These are phyloP conservation scores for Meyerozyma sp. DNA, from an alignment of 1,139 yeast species.

Conservation along the genomic window DNA sequence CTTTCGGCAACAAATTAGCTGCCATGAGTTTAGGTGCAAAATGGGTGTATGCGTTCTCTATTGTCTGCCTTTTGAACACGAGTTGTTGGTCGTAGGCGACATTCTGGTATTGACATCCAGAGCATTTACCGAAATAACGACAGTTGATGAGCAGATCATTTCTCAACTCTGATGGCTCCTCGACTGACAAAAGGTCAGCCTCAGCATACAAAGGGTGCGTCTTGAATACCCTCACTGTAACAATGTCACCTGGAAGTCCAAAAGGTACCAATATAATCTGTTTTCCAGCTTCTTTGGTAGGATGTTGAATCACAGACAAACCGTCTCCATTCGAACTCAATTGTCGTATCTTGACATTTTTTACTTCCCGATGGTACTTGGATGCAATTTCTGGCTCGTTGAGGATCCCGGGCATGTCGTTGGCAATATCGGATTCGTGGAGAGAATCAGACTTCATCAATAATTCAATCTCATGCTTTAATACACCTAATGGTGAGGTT, in stretches of 20 bases:
- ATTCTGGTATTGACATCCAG: slow-evolving; percentile 93
- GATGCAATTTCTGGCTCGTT: slow-evolving; percentile 50
- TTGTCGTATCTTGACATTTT: slow-evolving; percentile 51
- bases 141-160: slow-evolving; percentile 46
- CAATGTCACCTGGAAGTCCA: slow-evolving; percentile 81
- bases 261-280: slow-evolving; percentile 70
- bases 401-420: slow-evolving; percentile 61
- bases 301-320: slow-evolving; percentile 56
- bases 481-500: slow-evolving; percentile 77
- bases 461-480: slow-evolving; percentile 67
- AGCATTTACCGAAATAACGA: slow-evolving; percentile 43
- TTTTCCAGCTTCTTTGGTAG: slow-evolving; percentile 33
- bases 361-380: slow-evolving; percentile 55
- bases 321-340: slow-evolving; percentile 82
- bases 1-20: slow-evolving; percentile 44
- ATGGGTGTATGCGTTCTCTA: slow-evolving; percentile 74
- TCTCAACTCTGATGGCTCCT: slow-evolving; percentile 38
- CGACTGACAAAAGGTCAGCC: slow-evolving; percentile 61
- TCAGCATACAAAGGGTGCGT: slow-evolving; percentile 75
- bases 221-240: slow-evolving; percentile 64
- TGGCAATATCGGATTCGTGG: slow-evolving; percentile 42
- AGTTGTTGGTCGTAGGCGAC: slow-evolving; percentile 70
- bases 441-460: slow-evolving; percentile 43
- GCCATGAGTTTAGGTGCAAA: slow-evolving; percentile 48
- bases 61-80: slow-evolving; percentile 64